These are phyloP conservation scores for Cadophora gregata DNA, from an alignment of 2,329 filamentous ascomycete genomes.

Conservation along the genomic window DNA sequence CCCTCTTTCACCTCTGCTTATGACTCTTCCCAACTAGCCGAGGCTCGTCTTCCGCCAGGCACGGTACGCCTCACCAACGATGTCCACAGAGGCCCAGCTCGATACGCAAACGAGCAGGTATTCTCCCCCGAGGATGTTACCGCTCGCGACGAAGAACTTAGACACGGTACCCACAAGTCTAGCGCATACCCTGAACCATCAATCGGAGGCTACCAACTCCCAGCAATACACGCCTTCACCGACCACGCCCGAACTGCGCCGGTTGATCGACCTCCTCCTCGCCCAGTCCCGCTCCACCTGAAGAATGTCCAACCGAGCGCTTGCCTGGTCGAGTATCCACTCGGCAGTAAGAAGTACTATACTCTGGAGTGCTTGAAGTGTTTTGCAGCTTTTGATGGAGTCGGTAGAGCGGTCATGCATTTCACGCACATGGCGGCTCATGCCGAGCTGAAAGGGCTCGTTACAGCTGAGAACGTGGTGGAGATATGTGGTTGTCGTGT, in stretches of 20 bases:
- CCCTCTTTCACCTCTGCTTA: not conserved
- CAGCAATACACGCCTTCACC: not conserved
- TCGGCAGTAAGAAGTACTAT: not conserved
- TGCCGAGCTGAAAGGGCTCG: not conserved
- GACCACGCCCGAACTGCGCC: not conserved
- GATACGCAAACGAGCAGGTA: not conserved
- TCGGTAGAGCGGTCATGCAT: not conserved
- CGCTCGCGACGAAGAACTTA: not conserved
- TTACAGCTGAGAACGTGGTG: not conserved
- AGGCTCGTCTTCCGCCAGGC: not conserved
- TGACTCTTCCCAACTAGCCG: not conserved
- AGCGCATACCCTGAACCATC: not conserved
- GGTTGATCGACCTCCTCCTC: not conserved
- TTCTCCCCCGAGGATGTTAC: not conserved
- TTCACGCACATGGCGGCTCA: not conserved
- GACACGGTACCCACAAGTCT: not conserved
- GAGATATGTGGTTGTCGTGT: constrained; percentile 5
- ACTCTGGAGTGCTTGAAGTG: not conserved
- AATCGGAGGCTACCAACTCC: not conserved
- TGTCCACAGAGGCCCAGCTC: not conserved
- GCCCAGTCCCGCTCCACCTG: not conserved
- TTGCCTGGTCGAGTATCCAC: not conserved
- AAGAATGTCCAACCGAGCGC: not conserved
- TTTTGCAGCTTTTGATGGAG: not conserved
- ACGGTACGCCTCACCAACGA: not conserved